A percentile compares a stretch with the other conserved stretches of the same genome.
These are phyloP conservation scores for Solanum sitiens DNA, from an alignment of 257 asterid species.

Conservation along the genomic window DNA sequence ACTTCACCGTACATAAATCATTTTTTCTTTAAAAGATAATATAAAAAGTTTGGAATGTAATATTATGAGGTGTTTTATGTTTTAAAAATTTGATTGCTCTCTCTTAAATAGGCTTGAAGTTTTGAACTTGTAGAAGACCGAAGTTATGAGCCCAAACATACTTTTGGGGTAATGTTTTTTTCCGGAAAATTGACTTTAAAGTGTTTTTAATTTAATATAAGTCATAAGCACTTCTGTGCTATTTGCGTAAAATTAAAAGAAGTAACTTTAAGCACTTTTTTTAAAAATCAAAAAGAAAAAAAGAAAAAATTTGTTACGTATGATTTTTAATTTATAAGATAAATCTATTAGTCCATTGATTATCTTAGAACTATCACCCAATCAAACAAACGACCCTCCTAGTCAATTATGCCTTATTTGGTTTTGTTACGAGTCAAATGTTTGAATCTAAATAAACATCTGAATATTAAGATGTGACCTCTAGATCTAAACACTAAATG, in stretches of 20 bases:
- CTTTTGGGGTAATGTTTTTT: neutral
- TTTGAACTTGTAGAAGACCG: neutral
- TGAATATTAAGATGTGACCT: no score
- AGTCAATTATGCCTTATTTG: neutral
- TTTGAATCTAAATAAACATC: no score
- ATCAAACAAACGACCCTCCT: neutral
- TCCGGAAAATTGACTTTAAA: neutral
- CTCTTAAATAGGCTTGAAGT: neutral
- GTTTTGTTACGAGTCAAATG: no score
- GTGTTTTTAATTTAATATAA: neutral
- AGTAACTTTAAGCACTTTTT: neutral
- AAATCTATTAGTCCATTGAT: neutral
- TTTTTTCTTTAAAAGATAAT: no score
- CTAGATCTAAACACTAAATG: fast-evolving
- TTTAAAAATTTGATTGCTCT: no score
- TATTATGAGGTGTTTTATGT: neutral
- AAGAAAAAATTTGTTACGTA: neutral
- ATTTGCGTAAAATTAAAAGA: no score
- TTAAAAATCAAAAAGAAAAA: no score
- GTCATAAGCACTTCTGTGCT: no score
- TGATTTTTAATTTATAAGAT: neutral
- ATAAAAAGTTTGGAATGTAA: neutral
- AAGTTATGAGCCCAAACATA: no score
- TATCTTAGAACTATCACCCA: no score
- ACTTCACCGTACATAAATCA: neutral